Evolutionary conservation across 331 rosid species (phyloP).

Genomic region (Prunus yedoensis): DNA sequence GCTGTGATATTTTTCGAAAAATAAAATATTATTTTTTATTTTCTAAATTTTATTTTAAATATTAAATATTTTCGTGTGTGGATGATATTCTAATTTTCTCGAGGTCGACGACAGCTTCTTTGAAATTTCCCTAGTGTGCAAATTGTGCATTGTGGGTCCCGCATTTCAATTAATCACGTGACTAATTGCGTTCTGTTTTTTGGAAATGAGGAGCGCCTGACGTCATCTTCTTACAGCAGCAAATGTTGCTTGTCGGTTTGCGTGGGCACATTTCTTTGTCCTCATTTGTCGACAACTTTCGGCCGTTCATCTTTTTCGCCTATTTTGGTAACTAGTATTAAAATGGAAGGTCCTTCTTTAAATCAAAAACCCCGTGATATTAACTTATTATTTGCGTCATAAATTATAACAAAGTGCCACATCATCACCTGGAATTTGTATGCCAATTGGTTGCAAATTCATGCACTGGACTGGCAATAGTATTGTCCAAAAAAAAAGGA

Average conservation of each 20-base stretch:
- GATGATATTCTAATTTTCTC: not conserved
- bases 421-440: no score
- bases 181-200: not conserved
- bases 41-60: not conserved
- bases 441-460: no score
- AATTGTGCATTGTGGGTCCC: slow-evolving; percentile 29
- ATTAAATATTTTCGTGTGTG: not conserved
- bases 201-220: slow-evolving; percentile 7
- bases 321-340: not conserved
- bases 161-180: slow-evolving; percentile 52
- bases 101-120: slow-evolving; percentile 24
- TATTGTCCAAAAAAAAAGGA: no score
- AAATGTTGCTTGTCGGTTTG: slow-evolving; percentile 15
- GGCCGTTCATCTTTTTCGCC: not conserved
- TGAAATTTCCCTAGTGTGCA: slow-evolving; percentile 55
- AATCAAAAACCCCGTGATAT: no score
- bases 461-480: no score
- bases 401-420: no score
- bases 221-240: slow-evolving; percentile 40
- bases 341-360: not conserved
- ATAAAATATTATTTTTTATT: not conserved
- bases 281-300: not conserved
- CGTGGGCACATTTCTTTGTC: not conserved
- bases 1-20: not conserved
- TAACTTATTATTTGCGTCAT: no score